Conservation (phyloP, 2,329 filamentous ascomycete genomes). For the Beauveria varroae region DNA sequence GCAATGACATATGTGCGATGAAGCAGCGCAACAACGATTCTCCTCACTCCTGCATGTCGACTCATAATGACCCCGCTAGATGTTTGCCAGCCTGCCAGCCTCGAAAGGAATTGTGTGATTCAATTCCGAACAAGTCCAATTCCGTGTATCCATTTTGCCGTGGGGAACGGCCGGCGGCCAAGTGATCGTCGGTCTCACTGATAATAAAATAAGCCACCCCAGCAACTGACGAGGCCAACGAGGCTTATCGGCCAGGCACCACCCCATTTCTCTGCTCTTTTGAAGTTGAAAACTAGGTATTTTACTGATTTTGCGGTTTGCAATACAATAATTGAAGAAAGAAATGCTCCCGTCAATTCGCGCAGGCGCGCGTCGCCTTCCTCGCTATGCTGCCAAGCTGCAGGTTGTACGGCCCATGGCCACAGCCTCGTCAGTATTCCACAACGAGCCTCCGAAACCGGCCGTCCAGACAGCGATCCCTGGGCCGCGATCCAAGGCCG, state of each 20-base stretch:
- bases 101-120: background rate
- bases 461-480: conserved; percentile 58
- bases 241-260: background rate
- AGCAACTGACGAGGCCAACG: background rate
- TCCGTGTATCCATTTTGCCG: conserved; percentile 2
- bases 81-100: no score
- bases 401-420: conserved; percentile 1
- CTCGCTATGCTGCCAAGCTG: background rate
- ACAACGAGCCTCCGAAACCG: conserved; percentile 45
- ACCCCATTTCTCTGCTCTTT: background rate
- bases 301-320: background rate
- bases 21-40: background rate
- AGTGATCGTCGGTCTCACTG: conserved; percentile 1
- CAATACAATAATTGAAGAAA: background rate
- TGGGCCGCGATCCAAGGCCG: conserved; percentile 64
- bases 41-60: background rate
- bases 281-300: background rate
- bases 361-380: conserved; percentile 2
- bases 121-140: conserved; percentile 1
- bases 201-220: conserved; percentile 1
- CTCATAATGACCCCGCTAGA: background rate
- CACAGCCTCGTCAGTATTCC: conserved; percentile 30
- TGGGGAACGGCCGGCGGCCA: conserved; percentile 6
- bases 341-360: conserved; percentile 7
- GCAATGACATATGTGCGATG: background rate